Percentiles rank a stretch among this genome's conserved stretches.
phyloP scores from a whole-genome alignment of 148 eudicot genomes.

The Cornus florida region DNA sequence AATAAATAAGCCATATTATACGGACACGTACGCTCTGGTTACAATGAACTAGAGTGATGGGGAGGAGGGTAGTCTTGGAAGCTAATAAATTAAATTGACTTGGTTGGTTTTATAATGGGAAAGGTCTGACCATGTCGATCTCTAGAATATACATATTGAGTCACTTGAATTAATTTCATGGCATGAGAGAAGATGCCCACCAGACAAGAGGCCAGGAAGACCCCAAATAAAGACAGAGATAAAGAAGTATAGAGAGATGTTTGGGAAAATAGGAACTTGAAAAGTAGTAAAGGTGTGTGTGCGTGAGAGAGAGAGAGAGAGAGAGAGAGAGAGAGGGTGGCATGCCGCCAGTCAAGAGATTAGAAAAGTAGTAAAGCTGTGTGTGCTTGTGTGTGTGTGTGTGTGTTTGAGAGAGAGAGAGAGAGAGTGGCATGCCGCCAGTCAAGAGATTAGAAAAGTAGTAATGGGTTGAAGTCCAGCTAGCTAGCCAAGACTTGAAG shows the following conservation, averaged over 20 bases:
- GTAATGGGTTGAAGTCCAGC: background rate
- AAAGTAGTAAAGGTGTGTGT: background rate
- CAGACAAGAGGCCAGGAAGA: background rate
- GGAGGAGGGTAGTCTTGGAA: too few species aligned
- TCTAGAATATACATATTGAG: background rate
- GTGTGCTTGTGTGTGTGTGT: too few species aligned
- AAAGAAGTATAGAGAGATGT: background rate
- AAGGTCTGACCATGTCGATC: background rate
- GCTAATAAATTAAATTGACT: too few species aligned
- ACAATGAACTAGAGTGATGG: too few species aligned
- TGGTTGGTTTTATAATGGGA: background rate
- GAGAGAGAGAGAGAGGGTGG: background rate
- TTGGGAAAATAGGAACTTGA: background rate
- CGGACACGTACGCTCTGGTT: too few species aligned
- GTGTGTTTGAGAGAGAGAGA: background rate
- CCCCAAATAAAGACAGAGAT: background rate
- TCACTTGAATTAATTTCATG: background rate
- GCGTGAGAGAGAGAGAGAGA: background rate
- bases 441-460: background rate
- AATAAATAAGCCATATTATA: too few species aligned
- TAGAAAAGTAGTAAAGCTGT: background rate
- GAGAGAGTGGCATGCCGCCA: background rate
- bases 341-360: background rate
- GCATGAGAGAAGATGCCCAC: too few species aligned
- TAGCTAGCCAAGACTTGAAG: background rate